Conservation (phyloP, 192 early-diverging fungal genomes). For the Coemansia sp. region DNA sequence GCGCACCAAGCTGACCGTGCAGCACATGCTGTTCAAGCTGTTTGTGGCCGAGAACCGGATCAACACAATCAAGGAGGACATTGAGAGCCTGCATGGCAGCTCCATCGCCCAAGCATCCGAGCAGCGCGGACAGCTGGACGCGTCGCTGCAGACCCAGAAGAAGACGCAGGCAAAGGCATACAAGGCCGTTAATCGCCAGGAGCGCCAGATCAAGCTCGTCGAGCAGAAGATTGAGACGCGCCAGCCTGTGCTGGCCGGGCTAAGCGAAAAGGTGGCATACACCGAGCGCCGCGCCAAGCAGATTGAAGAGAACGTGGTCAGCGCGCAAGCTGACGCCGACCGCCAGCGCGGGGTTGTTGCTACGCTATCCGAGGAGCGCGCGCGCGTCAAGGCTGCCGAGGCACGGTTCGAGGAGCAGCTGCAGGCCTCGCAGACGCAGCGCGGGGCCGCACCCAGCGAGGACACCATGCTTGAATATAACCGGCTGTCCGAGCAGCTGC, state of each 20-base stretch:
- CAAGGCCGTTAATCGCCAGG: slow-evolving; percentile 67
- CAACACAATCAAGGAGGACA: slow-evolving; percentile 56
- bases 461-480: slow-evolving; percentile 57
- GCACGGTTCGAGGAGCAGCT: slow-evolving; percentile 53
- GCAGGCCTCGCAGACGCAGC: slow-evolving; percentile 29
- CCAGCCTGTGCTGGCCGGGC: slow-evolving; percentile 30
- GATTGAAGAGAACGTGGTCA: slow-evolving; percentile 58
- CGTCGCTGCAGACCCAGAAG: slow-evolving; percentile 64
- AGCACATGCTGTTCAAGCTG: slow-evolving; percentile 85
- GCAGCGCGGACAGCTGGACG: slow-evolving; percentile 55
- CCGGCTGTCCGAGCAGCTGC: slow-evolving; percentile 68
- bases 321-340: slow-evolving; percentile 53
- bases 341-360: slow-evolving; percentile 54
- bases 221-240: slow-evolving; percentile 72
- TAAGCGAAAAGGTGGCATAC: slow-evolving; percentile 77
- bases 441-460: slow-evolving; percentile 33
- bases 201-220: slow-evolving; percentile 70
- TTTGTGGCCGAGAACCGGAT: slow-evolving; percentile 82
- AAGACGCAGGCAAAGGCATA: slow-evolving; percentile 67
- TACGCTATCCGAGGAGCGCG: slow-evolving; percentile 56
- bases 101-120: slow-evolving; percentile 41
- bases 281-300: slow-evolving; percentile 63
- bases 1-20: slow-evolving; percentile 62
- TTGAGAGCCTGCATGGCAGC: slow-evolving; percentile 56
- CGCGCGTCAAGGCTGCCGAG: slow-evolving; percentile 55